phyloP scores from a whole-genome alignment of 345 rosid genomes.

The Leavenworthia alabamica region DNA sequence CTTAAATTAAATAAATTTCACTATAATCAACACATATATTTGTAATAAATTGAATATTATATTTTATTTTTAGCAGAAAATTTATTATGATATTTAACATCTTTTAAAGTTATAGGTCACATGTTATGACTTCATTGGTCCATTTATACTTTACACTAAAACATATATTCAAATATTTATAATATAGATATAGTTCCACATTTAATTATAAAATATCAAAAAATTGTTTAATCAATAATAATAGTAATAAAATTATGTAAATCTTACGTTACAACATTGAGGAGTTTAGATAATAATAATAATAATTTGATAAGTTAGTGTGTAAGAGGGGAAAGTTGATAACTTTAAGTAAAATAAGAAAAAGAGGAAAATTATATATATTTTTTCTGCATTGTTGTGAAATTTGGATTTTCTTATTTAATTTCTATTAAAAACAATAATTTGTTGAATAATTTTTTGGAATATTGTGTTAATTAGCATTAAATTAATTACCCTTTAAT shows the following conservation, averaged over 20 bases:
- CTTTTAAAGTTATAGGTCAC: too few species aligned
- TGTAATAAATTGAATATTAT: neutral
- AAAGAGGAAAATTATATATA: too few species aligned
- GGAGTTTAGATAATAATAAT: neutral
- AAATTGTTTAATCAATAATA: neutral
- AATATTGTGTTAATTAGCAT: neutral
- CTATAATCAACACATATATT: neutral
- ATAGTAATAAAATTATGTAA: neutral
- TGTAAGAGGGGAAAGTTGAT: conserved; percentile 6
- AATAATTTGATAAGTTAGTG: conserved; percentile 8
- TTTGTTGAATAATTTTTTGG: neutral
- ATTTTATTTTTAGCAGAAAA: too few species aligned
- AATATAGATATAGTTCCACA: too few species aligned
- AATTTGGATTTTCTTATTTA: neutral
- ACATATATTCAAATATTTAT: too few species aligned
- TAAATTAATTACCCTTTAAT: neutral
- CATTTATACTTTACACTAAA: too few species aligned
- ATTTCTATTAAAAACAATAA: neutral
- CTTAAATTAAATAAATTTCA: neutral
- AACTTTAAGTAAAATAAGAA: conserved; percentile 24
- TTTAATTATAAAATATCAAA: too few species aligned
- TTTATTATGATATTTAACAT: too few species aligned
- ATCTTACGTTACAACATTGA: conserved; percentile 2
- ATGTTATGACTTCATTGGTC: too few species aligned
- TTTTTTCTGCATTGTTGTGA: neutral